Percentiles rank a stretch among this genome's conserved stretches.
Evolutionary conservation across 2,329 filamentous ascomycete species (phyloP).

Genomic region (Xylaria multiplex): DNA sequence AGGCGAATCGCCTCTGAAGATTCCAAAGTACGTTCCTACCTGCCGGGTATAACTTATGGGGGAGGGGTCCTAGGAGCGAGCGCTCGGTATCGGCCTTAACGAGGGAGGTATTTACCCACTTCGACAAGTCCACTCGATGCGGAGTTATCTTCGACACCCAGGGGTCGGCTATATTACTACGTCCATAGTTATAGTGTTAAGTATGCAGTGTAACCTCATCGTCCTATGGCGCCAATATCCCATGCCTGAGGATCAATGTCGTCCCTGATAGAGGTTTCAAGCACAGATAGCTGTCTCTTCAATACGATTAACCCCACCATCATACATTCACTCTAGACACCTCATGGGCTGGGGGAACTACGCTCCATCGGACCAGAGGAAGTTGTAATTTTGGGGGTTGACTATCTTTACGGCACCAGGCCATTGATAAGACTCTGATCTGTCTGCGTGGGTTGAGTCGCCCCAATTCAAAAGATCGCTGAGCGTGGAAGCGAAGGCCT

Average conservation of each 20-base stretch:
- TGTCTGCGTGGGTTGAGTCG: background rate
- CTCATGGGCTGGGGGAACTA: constrained; percentile 5
- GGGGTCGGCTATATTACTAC: constrained; percentile 10
- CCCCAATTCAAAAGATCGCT: background rate
- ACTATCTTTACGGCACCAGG: background rate
- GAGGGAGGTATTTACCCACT: constrained; percentile 7
- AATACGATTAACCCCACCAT: constrained; percentile 21
- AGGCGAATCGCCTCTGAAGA: constrained; percentile 21
- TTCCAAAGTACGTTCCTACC: background rate
- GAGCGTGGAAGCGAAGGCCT: constrained; percentile 12
- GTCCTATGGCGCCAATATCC: constrained; percentile 5
- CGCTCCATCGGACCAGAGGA: constrained; percentile 4
- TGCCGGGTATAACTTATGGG: background rate
- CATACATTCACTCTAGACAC: constrained; percentile 16
- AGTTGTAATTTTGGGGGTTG: constrained; percentile 3
- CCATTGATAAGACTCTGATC: background rate
- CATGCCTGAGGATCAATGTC: constrained; percentile 9
- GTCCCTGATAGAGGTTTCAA: constrained; percentile 10
- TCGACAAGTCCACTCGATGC: constrained; percentile 7
- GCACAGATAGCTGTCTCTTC: background rate
- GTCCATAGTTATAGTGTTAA: background rate
- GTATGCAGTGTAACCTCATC: constrained; percentile 28
- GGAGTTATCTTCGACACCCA: constrained; percentile 14
- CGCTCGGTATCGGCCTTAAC: constrained; percentile 20
- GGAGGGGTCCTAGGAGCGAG: background rate